phyloP scores from a whole-genome alignment of 352 stramenopile genomes.

The Pythium brachiatum region DNA sequence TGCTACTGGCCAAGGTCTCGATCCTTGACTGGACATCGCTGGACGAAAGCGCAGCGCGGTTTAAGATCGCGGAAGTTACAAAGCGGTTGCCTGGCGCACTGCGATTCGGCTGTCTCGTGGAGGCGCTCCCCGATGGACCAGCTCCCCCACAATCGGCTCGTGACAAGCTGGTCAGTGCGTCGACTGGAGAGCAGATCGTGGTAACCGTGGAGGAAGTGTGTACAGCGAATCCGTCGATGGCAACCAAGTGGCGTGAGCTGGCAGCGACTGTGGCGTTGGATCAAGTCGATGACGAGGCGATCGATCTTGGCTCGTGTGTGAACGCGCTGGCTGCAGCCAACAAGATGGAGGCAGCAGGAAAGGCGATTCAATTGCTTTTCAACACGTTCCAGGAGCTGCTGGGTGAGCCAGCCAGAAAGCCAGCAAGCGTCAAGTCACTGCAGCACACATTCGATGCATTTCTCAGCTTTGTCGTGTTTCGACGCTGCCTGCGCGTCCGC shows the following conservation, averaged over 20 bases:
- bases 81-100: slow-evolving; percentile 42
- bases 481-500: slow-evolving; percentile 45
- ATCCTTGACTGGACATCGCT: slow-evolving; percentile 77
- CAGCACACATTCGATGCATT: slow-evolving; percentile 58
- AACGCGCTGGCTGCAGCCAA: slow-evolving; percentile 18
- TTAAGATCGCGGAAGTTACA: slow-evolving; percentile 52
- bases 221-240: slow-evolving; percentile 29
- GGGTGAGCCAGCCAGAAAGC: neutral
- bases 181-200: slow-evolving; percentile 32
- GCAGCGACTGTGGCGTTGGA: slow-evolving; percentile 25
- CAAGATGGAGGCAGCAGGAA: slow-evolving; percentile 18
- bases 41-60: slow-evolving; percentile 48
- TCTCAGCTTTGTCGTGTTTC: slow-evolving; percentile 50
- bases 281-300: slow-evolving; percentile 33
- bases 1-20: slow-evolving; percentile 70
- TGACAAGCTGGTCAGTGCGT: slow-evolving; percentile 32
- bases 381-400: slow-evolving; percentile 29
- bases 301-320: slow-evolving; percentile 49
- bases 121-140: slow-evolving; percentile 18
- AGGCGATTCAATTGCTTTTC: slow-evolving; percentile 32
- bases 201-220: slow-evolving; percentile 31
- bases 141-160: slow-evolving; percentile 15
- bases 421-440: slow-evolving; percentile 24
- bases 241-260: slow-evolving; percentile 34
- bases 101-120: slow-evolving; percentile 41